phyloP scores from a whole-genome alignment of 768 basidiomycete genomes.

The Hericium erinaceus region DNA sequence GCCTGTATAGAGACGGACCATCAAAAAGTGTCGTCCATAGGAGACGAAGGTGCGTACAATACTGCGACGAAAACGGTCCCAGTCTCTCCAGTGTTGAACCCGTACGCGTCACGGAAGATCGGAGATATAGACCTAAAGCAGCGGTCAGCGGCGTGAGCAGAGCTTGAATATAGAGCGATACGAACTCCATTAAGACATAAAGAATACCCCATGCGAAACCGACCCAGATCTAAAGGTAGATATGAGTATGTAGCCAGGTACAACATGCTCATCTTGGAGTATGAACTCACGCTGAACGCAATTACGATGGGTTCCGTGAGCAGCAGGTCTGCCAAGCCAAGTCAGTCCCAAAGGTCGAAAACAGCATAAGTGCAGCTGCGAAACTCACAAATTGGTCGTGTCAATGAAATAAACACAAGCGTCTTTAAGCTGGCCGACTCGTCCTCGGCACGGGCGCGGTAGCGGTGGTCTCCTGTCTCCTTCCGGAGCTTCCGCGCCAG shows the following conservation, averaged over 20 bases:
- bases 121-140: slow-evolving; percentile 40
- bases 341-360: neutral
- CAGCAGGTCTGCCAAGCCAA: slow-evolving; percentile 39
- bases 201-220: slow-evolving; percentile 72
- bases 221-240: slow-evolving; percentile 45
- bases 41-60: slow-evolving; percentile 27
- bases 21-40: neutral
- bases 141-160: neutral
- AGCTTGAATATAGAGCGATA: neutral
- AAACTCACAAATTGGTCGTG: slow-evolving; percentile 58
- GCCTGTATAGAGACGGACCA: slow-evolving; percentile 26
- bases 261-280: neutral
- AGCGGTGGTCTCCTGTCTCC: slow-evolving; percentile 52
- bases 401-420: slow-evolving; percentile 61
- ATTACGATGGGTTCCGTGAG: slow-evolving; percentile 66
- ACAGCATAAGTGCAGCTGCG: neutral
- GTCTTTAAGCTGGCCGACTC: slow-evolving; percentile 46
- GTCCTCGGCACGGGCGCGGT: slow-evolving; percentile 54
- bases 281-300: slow-evolving; percentile 53
- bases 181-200: slow-evolving; percentile 56
- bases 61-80: slow-evolving; percentile 55
- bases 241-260: neutral
- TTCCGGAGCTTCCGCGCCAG: slow-evolving; percentile 56
- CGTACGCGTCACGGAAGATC: slow-evolving; percentile 47
- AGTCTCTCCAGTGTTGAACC: slow-evolving; percentile 47